Evolutionary conservation across 2,329 filamentous ascomycete genomes (phyloP).

Genomic region (Fusarium sp.): DNA sequence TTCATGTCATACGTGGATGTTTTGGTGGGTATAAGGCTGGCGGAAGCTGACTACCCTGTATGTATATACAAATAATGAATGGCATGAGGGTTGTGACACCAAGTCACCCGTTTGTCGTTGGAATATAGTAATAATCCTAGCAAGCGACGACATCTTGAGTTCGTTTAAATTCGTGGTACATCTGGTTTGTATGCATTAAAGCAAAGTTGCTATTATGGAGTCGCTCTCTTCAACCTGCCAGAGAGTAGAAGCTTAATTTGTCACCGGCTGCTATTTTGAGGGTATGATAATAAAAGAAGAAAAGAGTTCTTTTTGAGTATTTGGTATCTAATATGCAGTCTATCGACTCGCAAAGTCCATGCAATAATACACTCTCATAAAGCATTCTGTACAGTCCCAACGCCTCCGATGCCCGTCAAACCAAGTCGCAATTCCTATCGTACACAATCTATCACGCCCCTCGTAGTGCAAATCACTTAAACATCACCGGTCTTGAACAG

Average conservation of each 20-base stretch:
- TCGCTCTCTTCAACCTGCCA: no score
- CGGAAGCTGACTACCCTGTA: conserved; percentile 10
- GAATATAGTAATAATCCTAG: fast-evolving
- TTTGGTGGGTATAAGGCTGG: background rate
- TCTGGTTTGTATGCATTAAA: fast-evolving
- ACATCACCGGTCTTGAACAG: conserved; percentile 69
- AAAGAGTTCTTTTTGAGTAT: background rate
- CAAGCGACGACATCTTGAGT: fast-evolving
- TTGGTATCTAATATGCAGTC: conserved; percentile 33
- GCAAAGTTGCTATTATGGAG: background rate
- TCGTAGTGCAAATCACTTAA: background rate
- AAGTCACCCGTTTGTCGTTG: fast-evolving
- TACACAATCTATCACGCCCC: background rate
- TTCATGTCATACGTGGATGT: background rate
- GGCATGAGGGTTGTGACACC: background rate
- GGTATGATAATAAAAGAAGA: no score
- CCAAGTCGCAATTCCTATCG: background rate
- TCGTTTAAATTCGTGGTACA: fast-evolving
- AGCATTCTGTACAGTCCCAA: conserved; percentile 27
- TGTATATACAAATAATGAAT: fast-evolving
- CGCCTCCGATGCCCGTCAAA: conserved; percentile 31
- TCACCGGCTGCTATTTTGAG: no score
- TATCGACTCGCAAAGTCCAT: background rate
- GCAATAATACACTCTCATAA: conserved; percentile 18
- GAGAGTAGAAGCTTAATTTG: no score